Evolutionary conservation across 495 filamentous ascomycete genomes (phyloP).

Genomic region (Neurospora sp.): DNA sequence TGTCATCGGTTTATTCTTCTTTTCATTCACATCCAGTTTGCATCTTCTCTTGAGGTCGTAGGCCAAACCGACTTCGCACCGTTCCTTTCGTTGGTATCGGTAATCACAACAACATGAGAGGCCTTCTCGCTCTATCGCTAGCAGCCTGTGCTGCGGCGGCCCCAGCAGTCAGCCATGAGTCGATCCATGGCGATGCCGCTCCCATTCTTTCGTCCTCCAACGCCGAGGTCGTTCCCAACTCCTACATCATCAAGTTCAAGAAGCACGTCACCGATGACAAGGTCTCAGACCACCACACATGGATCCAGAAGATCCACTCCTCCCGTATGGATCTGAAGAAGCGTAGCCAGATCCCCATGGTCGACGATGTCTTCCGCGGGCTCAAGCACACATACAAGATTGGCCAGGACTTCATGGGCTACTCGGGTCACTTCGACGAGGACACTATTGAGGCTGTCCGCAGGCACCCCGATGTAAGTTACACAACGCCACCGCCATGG

Average conservation of each 20-base stretch:
- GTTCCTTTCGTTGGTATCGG: constrained; percentile 16
- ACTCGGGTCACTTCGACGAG: constrained; percentile 94
- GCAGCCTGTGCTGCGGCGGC: constrained; percentile 62
- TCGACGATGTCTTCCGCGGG: constrained; percentile 64
- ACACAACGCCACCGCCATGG: not conserved
- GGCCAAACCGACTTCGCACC: constrained; percentile 30
- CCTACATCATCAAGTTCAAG: constrained; percentile 98
- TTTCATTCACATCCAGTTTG: constrained; percentile 6
- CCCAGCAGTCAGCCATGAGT: constrained; percentile 61
- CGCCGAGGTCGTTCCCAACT: constrained; percentile 68
- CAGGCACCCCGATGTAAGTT: constrained; percentile 92
- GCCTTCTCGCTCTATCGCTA: constrained; percentile 54
- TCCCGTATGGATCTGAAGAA: constrained; percentile 75
- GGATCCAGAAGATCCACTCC: constrained; percentile 79
- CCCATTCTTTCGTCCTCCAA: constrained; percentile 76
- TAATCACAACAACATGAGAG: constrained; percentile 55
- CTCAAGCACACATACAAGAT: constrained; percentile 95
- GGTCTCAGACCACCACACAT: constrained; percentile 71
- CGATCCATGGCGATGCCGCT: constrained; percentile 77
- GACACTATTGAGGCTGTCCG: constrained; percentile 86
- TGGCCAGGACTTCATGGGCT: constrained; percentile 71
- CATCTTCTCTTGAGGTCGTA: constrained; percentile 26
- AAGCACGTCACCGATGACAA: constrained; percentile 65
- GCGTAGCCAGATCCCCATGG: constrained; percentile 68
- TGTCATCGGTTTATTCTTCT: constrained; percentile 14